These are phyloP conservation scores for Suhomyces coccinellae DNA, from an alignment of 1,139 yeast genomes.

Conservation along the genomic window DNA sequence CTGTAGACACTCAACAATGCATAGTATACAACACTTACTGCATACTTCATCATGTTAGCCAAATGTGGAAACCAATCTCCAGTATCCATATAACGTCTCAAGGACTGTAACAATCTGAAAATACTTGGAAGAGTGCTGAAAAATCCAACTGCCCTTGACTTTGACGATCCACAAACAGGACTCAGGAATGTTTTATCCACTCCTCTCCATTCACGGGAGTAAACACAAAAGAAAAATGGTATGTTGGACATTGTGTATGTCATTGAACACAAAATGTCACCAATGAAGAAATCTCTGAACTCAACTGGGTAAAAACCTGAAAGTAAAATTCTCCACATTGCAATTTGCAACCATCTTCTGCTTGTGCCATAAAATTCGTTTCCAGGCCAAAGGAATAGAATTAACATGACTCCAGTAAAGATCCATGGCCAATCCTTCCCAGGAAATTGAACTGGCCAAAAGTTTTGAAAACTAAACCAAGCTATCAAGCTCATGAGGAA, in stretches of 20 bases:
- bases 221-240: conserved; percentile 82
- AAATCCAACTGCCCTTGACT: conserved; percentile 78
- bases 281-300: conserved; percentile 88
- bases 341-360: conserved; percentile 72
- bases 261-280: conserved; percentile 85
- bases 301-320: conserved; percentile 95
- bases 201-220: conserved; percentile 63
- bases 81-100: conserved; percentile 88
- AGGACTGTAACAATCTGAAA: conserved; percentile 89
- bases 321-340: conserved; percentile 68
- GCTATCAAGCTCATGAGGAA: conserved; percentile 58
- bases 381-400: conserved; percentile 64
- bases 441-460: conserved; percentile 60
- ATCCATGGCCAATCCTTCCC: conserved; percentile 84
- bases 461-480: conserved; percentile 75
- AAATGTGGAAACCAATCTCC: conserved; percentile 97
- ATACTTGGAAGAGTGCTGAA: conserved; percentile 81
- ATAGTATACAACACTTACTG: conserved; percentile 65
- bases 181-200: conserved; percentile 28
- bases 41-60: conserved; percentile 83
- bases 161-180: conserved; percentile 70
- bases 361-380: conserved; percentile 52
- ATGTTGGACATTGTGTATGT: conserved; percentile 86
- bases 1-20: conserved; percentile 79
- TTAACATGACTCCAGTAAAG: conserved; percentile 55